A percentile compares a stretch with the other conserved stretches of the same genome.
phyloP scores from a whole-genome alignment of 2,329 filamentous ascomycete genomes.

The Gnomoniopsis smithogilvyi region DNA sequence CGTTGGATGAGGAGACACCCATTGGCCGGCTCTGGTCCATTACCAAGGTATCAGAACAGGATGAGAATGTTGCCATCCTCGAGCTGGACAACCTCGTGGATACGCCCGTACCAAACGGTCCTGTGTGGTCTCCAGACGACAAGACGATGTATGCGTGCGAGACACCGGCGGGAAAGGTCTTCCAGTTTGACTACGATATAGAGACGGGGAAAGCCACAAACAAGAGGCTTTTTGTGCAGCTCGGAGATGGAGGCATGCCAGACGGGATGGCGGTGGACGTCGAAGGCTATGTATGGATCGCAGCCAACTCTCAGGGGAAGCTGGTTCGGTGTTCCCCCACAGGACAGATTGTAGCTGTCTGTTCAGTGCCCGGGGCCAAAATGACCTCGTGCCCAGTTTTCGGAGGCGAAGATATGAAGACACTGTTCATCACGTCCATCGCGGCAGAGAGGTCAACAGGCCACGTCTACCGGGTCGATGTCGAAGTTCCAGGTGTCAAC shows the following conservation, averaged over 20 bases:
- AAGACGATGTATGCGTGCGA: conserved; percentile 13
- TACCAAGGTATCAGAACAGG: conserved; percentile 8
- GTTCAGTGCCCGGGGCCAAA: conserved; percentile 15
- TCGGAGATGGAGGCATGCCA: conserved; percentile 11
- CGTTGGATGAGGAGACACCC: conserved; percentile 21
- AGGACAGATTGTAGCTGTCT: conserved; percentile 6
- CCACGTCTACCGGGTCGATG: conserved; percentile 14
- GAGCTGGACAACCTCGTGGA: conserved; percentile 14
- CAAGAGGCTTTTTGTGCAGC: conserved; percentile 8
- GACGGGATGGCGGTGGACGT: conserved; percentile 15
- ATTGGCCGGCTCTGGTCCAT: conserved; percentile 24
- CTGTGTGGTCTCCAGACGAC: conserved; percentile 24
- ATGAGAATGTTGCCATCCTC: conserved; percentile 6
- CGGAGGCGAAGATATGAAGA: conserved; percentile 15
- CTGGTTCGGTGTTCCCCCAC: conserved; percentile 16
- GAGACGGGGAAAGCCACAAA: conserved; percentile 3
- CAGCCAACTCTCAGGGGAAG: conserved; percentile 19
- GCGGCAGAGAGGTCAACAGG: conserved; percentile 15
- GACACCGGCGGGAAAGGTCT: conserved; percentile 11
- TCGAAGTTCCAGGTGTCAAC: conserved; percentile 10
- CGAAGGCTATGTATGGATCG: conserved; percentile 14
- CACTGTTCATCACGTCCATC: conserved; percentile 19
- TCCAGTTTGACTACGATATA: conserved; percentile 9
- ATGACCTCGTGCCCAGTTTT: conserved; percentile 20
- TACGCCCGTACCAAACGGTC: conserved; percentile 23